phyloP scores from a whole-genome alignment of 495 filamentous ascomycete genomes.

The Aspergillus cristatus region DNA sequence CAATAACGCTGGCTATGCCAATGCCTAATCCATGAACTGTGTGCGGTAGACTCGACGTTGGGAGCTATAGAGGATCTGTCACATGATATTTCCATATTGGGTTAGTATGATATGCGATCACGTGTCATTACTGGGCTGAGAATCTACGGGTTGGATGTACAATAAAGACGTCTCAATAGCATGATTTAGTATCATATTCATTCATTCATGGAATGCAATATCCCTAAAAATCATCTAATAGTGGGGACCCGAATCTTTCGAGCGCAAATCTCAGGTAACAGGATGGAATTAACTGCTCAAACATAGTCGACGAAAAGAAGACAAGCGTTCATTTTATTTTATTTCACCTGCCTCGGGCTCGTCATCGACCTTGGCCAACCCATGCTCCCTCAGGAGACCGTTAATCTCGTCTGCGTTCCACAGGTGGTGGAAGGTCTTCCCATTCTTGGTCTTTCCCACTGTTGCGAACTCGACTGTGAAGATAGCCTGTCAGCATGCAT shows the following conservation, averaged over 20 bases:
- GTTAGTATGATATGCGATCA: too few species aligned
- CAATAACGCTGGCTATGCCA: too few species aligned
- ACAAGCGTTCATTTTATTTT: conserved; percentile 29
- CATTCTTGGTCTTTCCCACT: conserved; percentile 86
- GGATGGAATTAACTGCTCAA: conserved; percentile 21
- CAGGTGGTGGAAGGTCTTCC: conserved; percentile 94
- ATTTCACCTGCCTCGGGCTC: conserved; percentile 57
- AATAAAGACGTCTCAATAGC: too few species aligned
- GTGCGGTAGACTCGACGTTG: too few species aligned
- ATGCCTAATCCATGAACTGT: too few species aligned
- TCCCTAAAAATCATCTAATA: background rate
- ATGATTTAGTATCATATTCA: conserved; percentile 16
- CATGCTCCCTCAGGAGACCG: conserved; percentile 86
- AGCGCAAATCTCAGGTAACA: conserved; percentile 7
- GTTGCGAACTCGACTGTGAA: conserved; percentile 90
- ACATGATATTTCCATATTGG: conserved; percentile 1
- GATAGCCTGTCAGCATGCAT: conserved; percentile 22
- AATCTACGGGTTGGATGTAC: too few species aligned
- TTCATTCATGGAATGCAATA: conserved; percentile 15
- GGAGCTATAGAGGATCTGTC: background rate
- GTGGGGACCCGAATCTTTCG: background rate
- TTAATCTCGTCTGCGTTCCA: conserved; percentile 98
- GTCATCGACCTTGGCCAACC: conserved; percentile 79
- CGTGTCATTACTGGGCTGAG: too few species aligned
- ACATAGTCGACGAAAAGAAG: conserved; percentile 5